Conservation (phyloP, 2,329 filamentous ascomycete genomes). For the Zasmidium angulare region DNA sequence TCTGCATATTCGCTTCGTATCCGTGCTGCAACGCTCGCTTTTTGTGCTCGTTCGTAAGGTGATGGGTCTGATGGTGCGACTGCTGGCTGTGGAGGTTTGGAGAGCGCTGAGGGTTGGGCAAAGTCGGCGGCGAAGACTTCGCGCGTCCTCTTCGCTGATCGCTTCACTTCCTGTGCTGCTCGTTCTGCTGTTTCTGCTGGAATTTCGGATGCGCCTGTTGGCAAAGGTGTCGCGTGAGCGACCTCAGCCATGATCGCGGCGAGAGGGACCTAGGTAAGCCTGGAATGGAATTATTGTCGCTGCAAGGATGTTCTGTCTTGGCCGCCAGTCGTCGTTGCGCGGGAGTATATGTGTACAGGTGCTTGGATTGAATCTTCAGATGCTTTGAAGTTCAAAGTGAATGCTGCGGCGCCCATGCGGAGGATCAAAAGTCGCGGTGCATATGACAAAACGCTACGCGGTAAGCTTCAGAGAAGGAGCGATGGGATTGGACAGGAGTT, state of each 20-base stretch:
- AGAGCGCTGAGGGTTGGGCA: conserved; percentile 43
- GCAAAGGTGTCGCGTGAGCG: not conserved
- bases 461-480: not conserved
- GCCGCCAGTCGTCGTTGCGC: not conserved
- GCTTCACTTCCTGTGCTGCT: conserved; percentile 37
- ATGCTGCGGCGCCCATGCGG: not conserved
- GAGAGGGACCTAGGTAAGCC: not conserved
- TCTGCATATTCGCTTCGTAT: conserved; percentile 74
- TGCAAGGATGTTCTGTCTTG: not conserved
- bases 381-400: not conserved
- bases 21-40: conserved; percentile 54
- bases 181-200: conserved; percentile 22
- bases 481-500: not conserved
- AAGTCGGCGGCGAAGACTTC: conserved; percentile 56
- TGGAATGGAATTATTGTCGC: not conserved
- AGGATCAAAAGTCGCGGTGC: not conserved
- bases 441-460: not conserved
- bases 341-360: not conserved
- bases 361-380: not conserved
- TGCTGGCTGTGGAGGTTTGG: conserved; percentile 41
- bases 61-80: conserved; percentile 48
- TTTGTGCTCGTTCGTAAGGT: conserved; percentile 45
- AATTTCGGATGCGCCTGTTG: conserved; percentile 15
- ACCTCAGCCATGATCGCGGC: conserved; percentile 18
- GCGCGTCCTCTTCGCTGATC: conserved; percentile 55